Evolutionary conservation across 2,329 filamentous ascomycete species (phyloP).

Genomic region (Neonectria sp.): DNA sequence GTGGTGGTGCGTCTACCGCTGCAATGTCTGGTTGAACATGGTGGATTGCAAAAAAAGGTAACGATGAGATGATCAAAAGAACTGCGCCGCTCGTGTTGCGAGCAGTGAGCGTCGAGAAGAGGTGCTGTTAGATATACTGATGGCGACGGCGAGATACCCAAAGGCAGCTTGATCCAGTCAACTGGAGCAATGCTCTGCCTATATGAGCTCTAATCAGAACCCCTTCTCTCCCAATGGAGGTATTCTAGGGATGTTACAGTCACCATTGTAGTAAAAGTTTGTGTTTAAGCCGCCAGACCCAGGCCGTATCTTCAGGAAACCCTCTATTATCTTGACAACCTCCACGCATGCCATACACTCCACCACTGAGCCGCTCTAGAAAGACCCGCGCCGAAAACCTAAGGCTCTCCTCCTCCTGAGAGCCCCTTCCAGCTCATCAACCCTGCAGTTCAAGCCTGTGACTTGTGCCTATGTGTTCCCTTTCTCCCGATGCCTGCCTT

Average conservation of each 20-base stretch:
- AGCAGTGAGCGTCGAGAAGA: constrained; percentile 28
- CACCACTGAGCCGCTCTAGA: constrained; percentile 39
- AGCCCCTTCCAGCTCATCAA: constrained; percentile 21
- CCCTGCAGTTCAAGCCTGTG: constrained; percentile 10
- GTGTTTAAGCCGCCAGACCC: constrained; percentile 5
- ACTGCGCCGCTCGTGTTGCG: constrained; percentile 26
- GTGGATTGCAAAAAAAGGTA: background rate
- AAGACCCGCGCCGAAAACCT: constrained; percentile 28
- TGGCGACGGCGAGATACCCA: background rate
- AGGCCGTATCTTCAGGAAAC: constrained; percentile 20
- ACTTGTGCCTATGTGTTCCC: constrained; percentile 7
- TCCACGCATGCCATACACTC: constrained; percentile 31
- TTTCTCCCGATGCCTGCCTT: constrained; percentile 23
- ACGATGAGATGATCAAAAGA: constrained; percentile 5
- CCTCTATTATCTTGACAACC: constrained; percentile 43
- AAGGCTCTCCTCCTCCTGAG: constrained; percentile 16
- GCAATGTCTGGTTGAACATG: constrained; percentile 25
- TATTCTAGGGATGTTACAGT: background rate
- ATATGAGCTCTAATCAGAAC: background rate
- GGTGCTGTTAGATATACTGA: background rate
- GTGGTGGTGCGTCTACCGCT: constrained; percentile 24
- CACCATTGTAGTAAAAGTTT: background rate
- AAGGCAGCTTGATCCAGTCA: background rate
- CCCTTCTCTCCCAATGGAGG: background rate
- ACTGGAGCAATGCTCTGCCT: background rate